Conservation (phyloP, 202 grass and related monocot genomes). For the Panicum virgatum region DNA sequence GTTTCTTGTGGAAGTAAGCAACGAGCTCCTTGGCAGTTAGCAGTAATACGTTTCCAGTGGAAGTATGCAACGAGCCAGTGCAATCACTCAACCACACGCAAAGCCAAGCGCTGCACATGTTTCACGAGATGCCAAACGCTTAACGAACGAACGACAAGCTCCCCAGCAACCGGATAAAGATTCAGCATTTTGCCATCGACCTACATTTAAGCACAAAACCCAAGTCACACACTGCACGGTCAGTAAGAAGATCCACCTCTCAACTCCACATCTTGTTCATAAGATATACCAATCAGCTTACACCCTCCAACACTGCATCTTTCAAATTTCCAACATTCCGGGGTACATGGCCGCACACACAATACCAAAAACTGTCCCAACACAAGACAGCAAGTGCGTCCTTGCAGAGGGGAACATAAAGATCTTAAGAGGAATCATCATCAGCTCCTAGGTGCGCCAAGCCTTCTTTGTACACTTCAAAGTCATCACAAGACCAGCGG, state of each 20-base stretch:
- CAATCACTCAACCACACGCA: not conserved
- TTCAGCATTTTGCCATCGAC: not conserved
- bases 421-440: conserved; percentile 39
- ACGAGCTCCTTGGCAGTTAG: too few relatives aligned
- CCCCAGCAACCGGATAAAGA: not conserved
- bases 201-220: not conserved
- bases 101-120: not conserved
- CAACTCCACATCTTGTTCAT: not conserved
- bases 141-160: not conserved
- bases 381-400: conserved; percentile 21
- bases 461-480: conserved; percentile 73
- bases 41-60: too few relatives aligned
- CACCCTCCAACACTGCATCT: not conserved
- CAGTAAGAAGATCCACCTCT: not conserved
- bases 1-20: too few relatives aligned
- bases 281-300: not conserved
- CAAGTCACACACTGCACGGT: too few relatives aligned
- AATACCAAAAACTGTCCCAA: conserved; percentile 28
- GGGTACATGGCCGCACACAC: conserved; percentile 8
- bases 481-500: conserved; percentile 71
- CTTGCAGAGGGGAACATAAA: not conserved
- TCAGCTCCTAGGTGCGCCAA: conserved; percentile 45
- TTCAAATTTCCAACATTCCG: not conserved
- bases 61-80: too few relatives aligned
- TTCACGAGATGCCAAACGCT: not conserved